Conservation (phyloP, 345 rosid species). For the Hibiscus syriacus region DNA sequence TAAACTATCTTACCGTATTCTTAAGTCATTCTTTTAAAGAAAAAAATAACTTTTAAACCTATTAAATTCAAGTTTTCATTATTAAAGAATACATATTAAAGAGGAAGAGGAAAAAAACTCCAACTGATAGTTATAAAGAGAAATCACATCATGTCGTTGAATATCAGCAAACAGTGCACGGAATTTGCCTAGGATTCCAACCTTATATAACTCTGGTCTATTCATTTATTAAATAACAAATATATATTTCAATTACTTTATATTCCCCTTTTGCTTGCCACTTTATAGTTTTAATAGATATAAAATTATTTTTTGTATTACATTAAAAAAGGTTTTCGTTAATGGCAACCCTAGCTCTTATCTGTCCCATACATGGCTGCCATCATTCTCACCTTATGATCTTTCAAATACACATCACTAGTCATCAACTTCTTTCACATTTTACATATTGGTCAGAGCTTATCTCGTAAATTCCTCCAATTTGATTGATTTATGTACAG, state of each 20-base stretch:
- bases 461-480: no score
- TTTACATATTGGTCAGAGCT: no score
- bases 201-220: not conserved
- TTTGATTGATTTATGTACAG: no score
- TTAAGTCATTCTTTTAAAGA: no score
- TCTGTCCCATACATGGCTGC: not conserved
- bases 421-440: not conserved
- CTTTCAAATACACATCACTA: not conserved
- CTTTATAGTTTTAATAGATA: no score
- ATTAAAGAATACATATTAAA: not conserved
- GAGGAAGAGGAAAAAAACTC: not conserved
- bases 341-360: not conserved
- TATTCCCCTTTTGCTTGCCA: no score
- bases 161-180: not conserved
- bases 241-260: not conserved
- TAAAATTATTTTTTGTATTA: no score
- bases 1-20: no score
- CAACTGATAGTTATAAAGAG: not conserved
- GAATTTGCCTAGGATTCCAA: slow-evolving; percentile 4
- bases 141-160: not conserved
- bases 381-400: not conserved
- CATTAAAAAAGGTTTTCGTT: not conserved
- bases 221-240: no score
- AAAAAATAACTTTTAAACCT: no score
- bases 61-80: no score